Conservation (phyloP, 768 basidiomycete species). For the Erythrobasidium yunnanense region DNA sequence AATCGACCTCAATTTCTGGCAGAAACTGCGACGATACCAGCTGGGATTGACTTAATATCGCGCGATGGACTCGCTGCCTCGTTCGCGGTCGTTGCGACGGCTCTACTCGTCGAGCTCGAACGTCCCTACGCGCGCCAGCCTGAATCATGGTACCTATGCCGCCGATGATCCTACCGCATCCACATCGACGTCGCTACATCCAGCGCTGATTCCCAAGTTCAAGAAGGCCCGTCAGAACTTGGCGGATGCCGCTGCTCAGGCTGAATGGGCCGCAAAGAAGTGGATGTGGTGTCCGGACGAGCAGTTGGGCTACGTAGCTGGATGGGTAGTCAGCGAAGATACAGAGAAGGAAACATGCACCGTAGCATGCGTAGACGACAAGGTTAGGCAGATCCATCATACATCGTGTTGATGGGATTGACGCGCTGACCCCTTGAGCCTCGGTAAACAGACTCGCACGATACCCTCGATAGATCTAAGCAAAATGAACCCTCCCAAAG, state of each 20-base stretch:
- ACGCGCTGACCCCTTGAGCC: background rate
- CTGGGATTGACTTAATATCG: background rate
- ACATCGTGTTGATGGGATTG: background rate
- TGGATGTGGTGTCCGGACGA: conserved; percentile 97
- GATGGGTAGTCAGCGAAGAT: conserved; percentile 82
- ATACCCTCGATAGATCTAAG: conserved; percentile 71
- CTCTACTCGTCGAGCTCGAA: conserved; percentile 16
- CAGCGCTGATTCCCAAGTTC: background rate
- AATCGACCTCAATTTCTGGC: background rate
- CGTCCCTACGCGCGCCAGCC: background rate
- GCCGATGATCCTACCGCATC: no score
- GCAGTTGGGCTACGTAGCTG: conserved; percentile 82
- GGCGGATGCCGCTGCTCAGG: conserved; percentile 62
- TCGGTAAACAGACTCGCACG: conserved; percentile 48
- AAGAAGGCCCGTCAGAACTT: conserved; percentile 21
- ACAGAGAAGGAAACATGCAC: conserved; percentile 18
- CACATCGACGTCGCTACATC: background rate
- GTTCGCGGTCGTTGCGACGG: conserved; percentile 25
- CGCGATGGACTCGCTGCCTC: conserved; percentile 15
- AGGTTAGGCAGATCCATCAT: conserved; percentile 3
- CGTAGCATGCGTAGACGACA: conserved; percentile 27
- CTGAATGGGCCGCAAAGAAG: conserved; percentile 94
- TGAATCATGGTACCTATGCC: no score
- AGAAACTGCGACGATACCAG: background rate
- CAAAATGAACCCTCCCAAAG: conserved; percentile 94